Evolutionary conservation across 805 yeast genomes (phyloP), one percentile per base, ranked within the genome.

Genomic region (Zygosaccharomyces bisporus): DNA sequence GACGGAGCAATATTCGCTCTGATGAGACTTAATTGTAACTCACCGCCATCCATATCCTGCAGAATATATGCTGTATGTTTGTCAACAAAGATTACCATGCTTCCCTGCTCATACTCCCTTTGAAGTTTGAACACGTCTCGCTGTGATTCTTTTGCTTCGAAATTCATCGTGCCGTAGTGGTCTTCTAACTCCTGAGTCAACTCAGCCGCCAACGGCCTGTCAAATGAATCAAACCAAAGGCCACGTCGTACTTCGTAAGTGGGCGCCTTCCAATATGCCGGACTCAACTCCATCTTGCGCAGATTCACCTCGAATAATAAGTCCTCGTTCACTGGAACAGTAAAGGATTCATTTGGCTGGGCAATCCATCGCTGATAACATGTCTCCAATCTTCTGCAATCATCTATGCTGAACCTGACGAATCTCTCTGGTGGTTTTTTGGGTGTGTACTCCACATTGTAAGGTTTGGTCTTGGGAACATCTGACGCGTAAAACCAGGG

Each of bases 231-330:
- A 60, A 87, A 88, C 98, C 98, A 91, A 1, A 80, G 61, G 1
- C 96, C 96, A 43, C 97, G 68, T 36, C 96, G 71, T 1, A 91
- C 83, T 47, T 86, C 89, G 58, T 81, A 91, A 0, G 70, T 67
- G 0, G 96, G 93, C 1, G 97, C 97, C 6, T 79, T 80, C 97
- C 97, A 91, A 60, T 81, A 91, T 0, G 81, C 75, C 0, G 98
- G 95, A 3, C 66, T 52, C 55, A 90, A 61, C 39, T 72, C 73
- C 63, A 80, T 72, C 5, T 67, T 63, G 0, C 58, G 50, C 16
- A 91, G 48, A 55, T 87, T 79, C 4, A 88, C 96, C 55, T 80
- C 78, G 55, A 85, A 86, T 19, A 91, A 68, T 18, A 77, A 76
- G 58, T 90, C 98, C 55, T 87, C 95, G 57, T 82, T 82, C 1